Conservation (phyloP, 2,329 filamentous ascomycete species). For the Leptosphaerulina australis region DNA sequence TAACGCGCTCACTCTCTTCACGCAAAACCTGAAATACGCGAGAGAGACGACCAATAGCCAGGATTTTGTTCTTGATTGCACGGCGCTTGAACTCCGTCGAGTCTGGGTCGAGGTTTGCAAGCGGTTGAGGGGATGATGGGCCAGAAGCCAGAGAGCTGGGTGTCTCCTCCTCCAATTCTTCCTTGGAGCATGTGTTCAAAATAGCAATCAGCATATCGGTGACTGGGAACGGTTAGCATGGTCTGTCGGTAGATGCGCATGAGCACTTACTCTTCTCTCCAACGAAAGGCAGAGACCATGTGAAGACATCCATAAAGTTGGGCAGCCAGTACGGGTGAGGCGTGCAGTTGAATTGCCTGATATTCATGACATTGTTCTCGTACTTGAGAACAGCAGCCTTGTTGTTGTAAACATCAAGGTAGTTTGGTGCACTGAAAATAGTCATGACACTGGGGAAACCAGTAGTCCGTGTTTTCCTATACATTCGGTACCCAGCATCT, state of each 20-base stretch:
- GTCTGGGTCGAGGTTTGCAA: constrained; percentile 71
- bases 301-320: constrained; percentile 99
- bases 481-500: constrained; percentile 98
- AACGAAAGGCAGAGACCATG: constrained; percentile 98
- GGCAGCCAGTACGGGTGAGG: constrained; percentile 99
- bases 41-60: constrained; percentile 94
- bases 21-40: constrained; percentile 98
- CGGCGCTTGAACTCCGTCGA: constrained; percentile 92
- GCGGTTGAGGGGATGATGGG: constrained; percentile 72
- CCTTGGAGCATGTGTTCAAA: constrained; percentile 97
- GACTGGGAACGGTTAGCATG: constrained; percentile 53
- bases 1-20: constrained; percentile 95
- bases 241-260: accelerated
- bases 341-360: constrained; percentile 99
- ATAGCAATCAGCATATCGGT: constrained; percentile 99
- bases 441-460: constrained; percentile 99
- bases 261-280: constrained; percentile 77
- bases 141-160: constrained; percentile 74
- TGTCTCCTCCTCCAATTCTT: constrained; percentile 88
- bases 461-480: constrained; percentile 95
- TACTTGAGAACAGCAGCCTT: constrained; percentile 99
- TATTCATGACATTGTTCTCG: constrained; percentile 99
- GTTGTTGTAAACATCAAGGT: constrained; percentile 99
- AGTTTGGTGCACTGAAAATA: constrained; percentile 98
- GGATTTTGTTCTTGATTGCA: constrained; percentile 99